Evolutionary conservation across 2,329 filamentous ascomycete genomes (phyloP), one percentile per base, ranked within the genome.

Genomic region (Epichloe elymi): DNA sequence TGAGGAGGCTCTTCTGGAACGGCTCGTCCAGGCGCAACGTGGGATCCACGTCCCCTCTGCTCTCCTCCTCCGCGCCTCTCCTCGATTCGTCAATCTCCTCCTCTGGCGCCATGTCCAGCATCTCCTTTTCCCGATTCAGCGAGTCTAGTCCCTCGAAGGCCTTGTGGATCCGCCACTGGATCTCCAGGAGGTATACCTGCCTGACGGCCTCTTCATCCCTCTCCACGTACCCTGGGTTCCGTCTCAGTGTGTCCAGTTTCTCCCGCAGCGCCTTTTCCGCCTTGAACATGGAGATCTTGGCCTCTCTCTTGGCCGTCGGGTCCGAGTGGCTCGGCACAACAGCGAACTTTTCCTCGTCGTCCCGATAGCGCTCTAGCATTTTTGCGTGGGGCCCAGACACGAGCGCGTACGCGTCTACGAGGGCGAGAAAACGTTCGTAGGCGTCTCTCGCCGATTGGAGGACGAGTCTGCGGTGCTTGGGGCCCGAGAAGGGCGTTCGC

Each of bases 131-230:
- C 58, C 88, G 85, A 40, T 85, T 86, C 52, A 96, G 75, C 17
- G 86, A 80, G 66, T 97, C 93, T n/a, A 98, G 77, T 0, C 83
- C 78, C 63, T 93, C 86, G 60, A 97, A 94, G 5, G 89, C 76
- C 63, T 86, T 80, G 66, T 96, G 88, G 3, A 83, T 78, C 60
- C 78, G 80, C 56, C 89, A 82, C 17, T 78, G 73, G 42, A 95
- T 71, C 58, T 88, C 82, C 1, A 89, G 82, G 30, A 95, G 72
- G 61, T 95, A 82, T 33, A 95, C 73, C 55, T 86, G 78, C 46
- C 93, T 82, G 14, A 89, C 77, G n/a, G 84, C 76, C 59, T 90
- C 86, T 51, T 98, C 93, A 60, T 97, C 93, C 12, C 81, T 68
- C 10, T 77, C 72, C 44, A 80, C 76, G 53, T 85, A 70, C 56